Evolutionary conservation across 2,329 filamentous ascomycete species (phyloP).

Genomic region (Phoma sp.): DNA sequence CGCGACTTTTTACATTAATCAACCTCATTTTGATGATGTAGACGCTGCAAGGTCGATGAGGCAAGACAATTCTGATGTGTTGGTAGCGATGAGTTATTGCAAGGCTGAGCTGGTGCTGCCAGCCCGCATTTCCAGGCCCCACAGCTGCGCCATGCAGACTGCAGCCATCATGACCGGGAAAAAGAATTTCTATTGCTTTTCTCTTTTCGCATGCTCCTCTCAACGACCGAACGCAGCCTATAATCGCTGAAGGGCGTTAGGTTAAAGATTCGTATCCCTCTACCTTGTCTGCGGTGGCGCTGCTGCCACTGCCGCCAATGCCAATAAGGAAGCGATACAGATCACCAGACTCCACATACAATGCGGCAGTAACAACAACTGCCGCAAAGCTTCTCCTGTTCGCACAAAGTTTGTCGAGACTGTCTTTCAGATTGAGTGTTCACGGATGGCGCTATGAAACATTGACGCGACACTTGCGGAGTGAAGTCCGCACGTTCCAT

Average conservation of each 20-base stretch:
- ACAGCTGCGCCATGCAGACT: too few relatives aligned
- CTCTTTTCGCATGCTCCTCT: too few relatives aligned
- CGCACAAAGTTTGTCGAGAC: not conserved
- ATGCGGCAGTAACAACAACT: not conserved
- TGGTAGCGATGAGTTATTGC: too few relatives aligned
- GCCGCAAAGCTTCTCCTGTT: not conserved
- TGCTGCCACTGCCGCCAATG: not conserved
- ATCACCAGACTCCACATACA: not conserved
- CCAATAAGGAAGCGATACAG: not conserved
- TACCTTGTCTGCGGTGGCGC: not conserved
- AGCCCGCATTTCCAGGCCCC: too few relatives aligned
- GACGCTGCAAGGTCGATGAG: too few relatives aligned
- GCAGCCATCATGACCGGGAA: too few relatives aligned
- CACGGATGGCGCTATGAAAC: conserved; percentile 14
- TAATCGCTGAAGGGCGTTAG: not conserved
- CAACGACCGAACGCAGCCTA: not conserved
- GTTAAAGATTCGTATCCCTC: not conserved
- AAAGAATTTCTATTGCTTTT: too few relatives aligned
- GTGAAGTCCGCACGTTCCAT: conserved; percentile 11
- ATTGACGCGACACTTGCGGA: conserved; percentile 13
- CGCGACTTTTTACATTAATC: conserved; percentile 15
- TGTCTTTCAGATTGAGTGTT: conserved; percentile 8
- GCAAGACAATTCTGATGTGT: too few relatives aligned
- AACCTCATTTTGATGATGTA: conserved; percentile 6
- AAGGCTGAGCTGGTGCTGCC: not conserved